Percentiles rank a stretch among this genome's conserved stretches.
Evolutionary conservation across 106 monocot genomes (phyloP).

Genomic region (Apostasia ramifera): DNA sequence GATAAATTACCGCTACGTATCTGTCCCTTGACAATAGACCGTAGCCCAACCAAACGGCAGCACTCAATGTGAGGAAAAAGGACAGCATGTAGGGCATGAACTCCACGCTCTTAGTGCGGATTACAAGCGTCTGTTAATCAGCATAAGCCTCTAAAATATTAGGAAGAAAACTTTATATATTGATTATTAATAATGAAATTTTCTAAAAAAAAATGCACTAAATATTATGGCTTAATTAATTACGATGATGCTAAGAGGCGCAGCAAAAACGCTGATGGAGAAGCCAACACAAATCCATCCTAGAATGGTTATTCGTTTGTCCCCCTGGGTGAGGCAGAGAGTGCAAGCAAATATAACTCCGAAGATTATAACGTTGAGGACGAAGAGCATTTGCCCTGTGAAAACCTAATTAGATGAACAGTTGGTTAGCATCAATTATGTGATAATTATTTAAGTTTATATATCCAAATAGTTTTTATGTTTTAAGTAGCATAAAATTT

Average conservation of each 20-base stretch:
- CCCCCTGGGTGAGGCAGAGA: slow-evolving; percentile 18
- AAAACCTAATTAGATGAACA: slow-evolving; percentile 15
- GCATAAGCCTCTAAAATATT: no score
- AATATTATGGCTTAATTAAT: not conserved
- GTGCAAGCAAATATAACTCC: slow-evolving; percentile 37
- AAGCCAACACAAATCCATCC: slow-evolving; percentile 57
- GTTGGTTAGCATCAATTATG: no score
- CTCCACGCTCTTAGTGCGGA: slow-evolving; percentile 19
- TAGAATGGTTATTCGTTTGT: slow-evolving; percentile 11
- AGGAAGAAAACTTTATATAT: no score
- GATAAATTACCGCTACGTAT: slow-evolving; percentile 11
- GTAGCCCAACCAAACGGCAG: slow-evolving; percentile 12
- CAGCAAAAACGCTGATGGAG: slow-evolving; percentile 47
- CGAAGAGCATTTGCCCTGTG: slow-evolving; percentile 23
- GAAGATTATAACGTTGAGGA: slow-evolving; percentile 40
- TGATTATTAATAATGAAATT: no score
- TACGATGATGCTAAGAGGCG: slow-evolving; percentile 60
- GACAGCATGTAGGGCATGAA: slow-evolving; percentile 20
- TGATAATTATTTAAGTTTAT: no score
- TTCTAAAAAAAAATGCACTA: not conserved
- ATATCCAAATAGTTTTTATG: no score
- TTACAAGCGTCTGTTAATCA: slow-evolving; percentile 7
- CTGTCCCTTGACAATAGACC: slow-evolving; percentile 13
- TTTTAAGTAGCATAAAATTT: no score
- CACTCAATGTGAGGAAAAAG: slow-evolving; percentile 17